phyloP scores from a whole-genome alignment of 768 basidiomycete species.

The Coprinopsis cinerea region DNA sequence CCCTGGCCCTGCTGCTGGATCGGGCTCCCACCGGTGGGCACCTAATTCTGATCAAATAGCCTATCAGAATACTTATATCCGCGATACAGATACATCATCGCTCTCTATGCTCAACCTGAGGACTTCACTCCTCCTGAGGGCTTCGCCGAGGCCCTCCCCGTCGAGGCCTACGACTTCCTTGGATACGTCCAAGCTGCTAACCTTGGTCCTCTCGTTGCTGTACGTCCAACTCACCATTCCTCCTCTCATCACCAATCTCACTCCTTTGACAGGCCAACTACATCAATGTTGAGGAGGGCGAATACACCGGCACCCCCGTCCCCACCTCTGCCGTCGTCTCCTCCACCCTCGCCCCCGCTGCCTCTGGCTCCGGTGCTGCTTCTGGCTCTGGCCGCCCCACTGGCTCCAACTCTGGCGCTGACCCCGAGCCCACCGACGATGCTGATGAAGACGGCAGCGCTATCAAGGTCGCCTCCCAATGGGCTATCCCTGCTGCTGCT shows the following conservation, averaged over 20 bases:
- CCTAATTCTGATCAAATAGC: not conserved
- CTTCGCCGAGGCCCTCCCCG: constrained; percentile 43
- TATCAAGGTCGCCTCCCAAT: constrained; percentile 1
- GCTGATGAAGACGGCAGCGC: not conserved
- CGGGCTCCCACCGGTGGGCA: constrained; percentile 65
- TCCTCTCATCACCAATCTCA: not conserved
- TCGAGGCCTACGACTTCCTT: constrained; percentile 50
- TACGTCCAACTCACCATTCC: constrained; percentile 18
- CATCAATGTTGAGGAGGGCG: constrained; percentile 68
- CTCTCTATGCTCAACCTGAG: constrained; percentile 59
- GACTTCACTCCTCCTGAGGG: constrained; percentile 56
- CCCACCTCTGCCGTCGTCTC: constrained; percentile 63
- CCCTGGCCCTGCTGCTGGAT: constrained; percentile 62
- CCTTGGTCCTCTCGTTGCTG: constrained; percentile 58
- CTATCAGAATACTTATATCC: not conserved
- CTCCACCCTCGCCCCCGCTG: constrained; percentile 40
- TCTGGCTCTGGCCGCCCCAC: constrained; percentile 13
- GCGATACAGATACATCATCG: constrained; percentile 60
- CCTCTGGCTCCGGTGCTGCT: constrained; percentile 12
- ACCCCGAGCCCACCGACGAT: not conserved
- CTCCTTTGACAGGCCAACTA: constrained; percentile 50
- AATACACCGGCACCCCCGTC: constrained; percentile 43
- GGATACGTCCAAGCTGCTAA: constrained; percentile 53
- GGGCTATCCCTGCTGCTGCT: constrained; percentile 5
- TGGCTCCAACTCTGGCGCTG: constrained; percentile 9